These are phyloP conservation scores for Skeletonema costatum DNA, from an alignment of 108 stramenopile genomes.

Conservation along the genomic window DNA sequence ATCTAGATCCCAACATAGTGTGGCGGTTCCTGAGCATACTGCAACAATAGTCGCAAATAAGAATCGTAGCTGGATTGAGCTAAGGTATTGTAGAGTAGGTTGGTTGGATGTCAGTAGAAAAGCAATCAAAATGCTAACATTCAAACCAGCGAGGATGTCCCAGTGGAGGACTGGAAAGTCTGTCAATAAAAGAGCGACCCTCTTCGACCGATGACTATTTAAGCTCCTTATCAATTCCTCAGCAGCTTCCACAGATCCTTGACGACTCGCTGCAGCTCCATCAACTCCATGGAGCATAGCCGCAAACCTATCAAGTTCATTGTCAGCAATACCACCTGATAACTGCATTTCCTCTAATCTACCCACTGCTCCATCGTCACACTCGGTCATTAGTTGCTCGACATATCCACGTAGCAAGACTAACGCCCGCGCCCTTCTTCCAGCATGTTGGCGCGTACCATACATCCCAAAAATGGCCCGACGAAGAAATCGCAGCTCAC, in stretches of 20 bases:
- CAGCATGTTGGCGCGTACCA: constrained; percentile 43
- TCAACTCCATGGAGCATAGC: constrained; percentile 46
- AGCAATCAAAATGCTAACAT: constrained; percentile 19
- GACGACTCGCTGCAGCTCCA: constrained; percentile 35
- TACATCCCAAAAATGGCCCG: constrained; percentile 40
- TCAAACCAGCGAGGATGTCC: constrained; percentile 16
- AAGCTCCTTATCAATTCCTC: constrained; percentile 19
- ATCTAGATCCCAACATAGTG: constrained; percentile 28
- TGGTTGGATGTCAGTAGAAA: constrained; percentile 43
- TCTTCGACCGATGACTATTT: constrained; percentile 29
- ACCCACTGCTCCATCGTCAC: constrained; percentile 24
- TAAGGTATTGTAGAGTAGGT: constrained; percentile 25
- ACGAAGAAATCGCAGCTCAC: constrained; percentile 37
- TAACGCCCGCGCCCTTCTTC: constrained; percentile 23
- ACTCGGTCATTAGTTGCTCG: constrained; percentile 29
- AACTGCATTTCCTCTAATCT: constrained; percentile 16
- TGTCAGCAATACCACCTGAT: constrained; percentile 34
- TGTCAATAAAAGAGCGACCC: constrained; percentile 32
- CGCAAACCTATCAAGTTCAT: constrained; percentile 35
- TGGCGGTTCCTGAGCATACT: constrained; percentile 32
- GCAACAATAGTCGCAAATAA: constrained; percentile 37
- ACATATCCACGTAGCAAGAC: constrained; percentile 17
- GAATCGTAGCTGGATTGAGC: constrained; percentile 31
- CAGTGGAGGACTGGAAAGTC: constrained; percentile 45
- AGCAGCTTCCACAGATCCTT: constrained; percentile 18